Evolutionary conservation across 2,329 filamentous ascomycete genomes (phyloP), one percentile per base, ranked within the genome.

Genomic region (Emericellopsis atlantica): DNA sequence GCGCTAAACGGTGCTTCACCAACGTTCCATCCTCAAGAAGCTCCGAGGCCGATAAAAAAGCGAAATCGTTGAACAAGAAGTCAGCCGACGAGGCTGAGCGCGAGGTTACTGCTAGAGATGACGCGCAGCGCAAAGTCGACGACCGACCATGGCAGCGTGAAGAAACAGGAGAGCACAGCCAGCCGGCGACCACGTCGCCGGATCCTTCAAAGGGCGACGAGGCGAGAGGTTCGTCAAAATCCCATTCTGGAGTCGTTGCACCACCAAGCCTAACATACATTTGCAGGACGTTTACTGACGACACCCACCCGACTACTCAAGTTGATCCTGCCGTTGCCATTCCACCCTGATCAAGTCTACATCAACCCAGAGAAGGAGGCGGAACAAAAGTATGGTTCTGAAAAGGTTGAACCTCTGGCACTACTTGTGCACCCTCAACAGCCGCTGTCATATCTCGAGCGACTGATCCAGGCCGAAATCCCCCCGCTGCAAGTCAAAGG

Each of bases 401-500:
- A 57, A 15, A 48, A 59, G 3, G 77, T 90, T n/a, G 84, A 93
- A 50, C 87, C 88, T 0, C 68, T 95, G 11, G 88, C 88, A 1
- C 72, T 95, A 0, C 75, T 95, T 2, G 73, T 95, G 0, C 89
- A 95, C 51, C 88, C 89, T 0, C 85, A 93, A 46, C 89, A 95
- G 54, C 89, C 89, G 0, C 70, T 95, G 4, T 94, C 86, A 8
- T 94, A 95, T 57, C 77, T 95, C 34, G 86, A 94, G 57, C 77
- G 86, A 8, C 66, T 95, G 4, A 89, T 95, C 37, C 89, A 95
- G 54, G 83, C 86, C 40, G 89, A 95, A 58, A 68, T 95, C 0
- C 84, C 86, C 0, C 75, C 76, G 0, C 67, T 90, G 1, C 66
- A 72, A 1, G 72, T 78, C 37, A 75, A 81, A 8, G 74, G 76